Percentiles rank a stretch among this genome's conserved stretches.
Evolutionary conservation across 2,329 filamentous ascomycete species (phyloP).

Genomic region (Epichloe coenophiala): DNA sequence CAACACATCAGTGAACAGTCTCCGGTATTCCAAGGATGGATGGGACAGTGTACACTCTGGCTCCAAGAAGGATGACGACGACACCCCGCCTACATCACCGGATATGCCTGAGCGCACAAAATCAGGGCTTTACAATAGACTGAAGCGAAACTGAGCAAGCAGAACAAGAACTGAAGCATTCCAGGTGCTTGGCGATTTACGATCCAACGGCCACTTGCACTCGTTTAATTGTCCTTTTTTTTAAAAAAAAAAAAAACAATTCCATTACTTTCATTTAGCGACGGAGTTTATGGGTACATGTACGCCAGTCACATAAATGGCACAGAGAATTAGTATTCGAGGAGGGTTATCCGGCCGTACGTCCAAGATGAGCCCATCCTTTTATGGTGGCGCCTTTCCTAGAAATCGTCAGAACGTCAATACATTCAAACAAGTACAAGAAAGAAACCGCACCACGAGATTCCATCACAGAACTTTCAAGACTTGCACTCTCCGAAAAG

Average conservation of each 20-base stretch:
- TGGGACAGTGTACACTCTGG: constrained; percentile 22
- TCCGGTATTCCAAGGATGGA: constrained; percentile 23
- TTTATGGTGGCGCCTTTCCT: too few species aligned
- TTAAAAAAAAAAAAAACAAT: too few species aligned
- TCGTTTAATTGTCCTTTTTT: not conserved
- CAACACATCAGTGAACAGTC: constrained; percentile 16
- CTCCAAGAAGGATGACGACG: constrained; percentile 14
- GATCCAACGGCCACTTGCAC: constrained; percentile 8
- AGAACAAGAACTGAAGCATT: not conserved
- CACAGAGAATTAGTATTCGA: too few species aligned
- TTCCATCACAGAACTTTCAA: too few species aligned
- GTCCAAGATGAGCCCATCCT: too few species aligned
- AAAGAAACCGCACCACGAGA: too few species aligned
- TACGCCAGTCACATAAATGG: too few species aligned
- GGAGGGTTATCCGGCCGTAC: too few species aligned
- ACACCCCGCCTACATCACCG: constrained; percentile 24
- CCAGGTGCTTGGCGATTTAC: not conserved
- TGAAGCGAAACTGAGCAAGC: constrained; percentile 3
- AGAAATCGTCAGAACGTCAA: too few species aligned
- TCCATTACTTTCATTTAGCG: constrained; percentile 6
- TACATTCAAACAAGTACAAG: too few species aligned
- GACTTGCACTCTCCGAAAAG: not conserved
- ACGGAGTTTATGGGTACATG: constrained; percentile 8
- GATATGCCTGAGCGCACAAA: constrained; percentile 17
- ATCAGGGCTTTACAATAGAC: constrained; percentile 9